phyloP scores from a whole-genome alignment of 306 rosid genomes.

The Dalbergia oliveri region DNA sequence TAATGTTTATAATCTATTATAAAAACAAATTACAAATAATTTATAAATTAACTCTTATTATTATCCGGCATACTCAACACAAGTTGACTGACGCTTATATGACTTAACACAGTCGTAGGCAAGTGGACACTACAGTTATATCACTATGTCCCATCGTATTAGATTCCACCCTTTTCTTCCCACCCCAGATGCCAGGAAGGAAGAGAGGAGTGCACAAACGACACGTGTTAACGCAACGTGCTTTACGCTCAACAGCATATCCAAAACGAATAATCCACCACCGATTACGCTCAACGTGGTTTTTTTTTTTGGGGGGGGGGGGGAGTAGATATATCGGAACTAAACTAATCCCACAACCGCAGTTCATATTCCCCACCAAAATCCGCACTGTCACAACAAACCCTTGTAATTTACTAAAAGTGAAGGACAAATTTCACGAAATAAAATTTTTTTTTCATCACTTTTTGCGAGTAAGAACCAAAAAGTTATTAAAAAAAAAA shows the following conservation, averaged over 20 bases:
- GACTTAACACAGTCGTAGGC: neutral
- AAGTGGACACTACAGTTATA: conserved; percentile 5
- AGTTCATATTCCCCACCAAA: conserved; percentile 20
- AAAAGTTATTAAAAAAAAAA: neutral
- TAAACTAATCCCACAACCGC: conserved; percentile 41
- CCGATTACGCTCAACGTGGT: too few species aligned
- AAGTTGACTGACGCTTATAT: neutral
- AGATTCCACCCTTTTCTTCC: conserved; percentile 36
- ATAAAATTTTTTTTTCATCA: too few species aligned
- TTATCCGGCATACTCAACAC: neutral
- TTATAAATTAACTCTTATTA: too few species aligned
- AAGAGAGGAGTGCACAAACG: conserved; percentile 11
- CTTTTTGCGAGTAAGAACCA: neutral
- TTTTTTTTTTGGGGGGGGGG: too few species aligned
- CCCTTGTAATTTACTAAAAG: neutral
- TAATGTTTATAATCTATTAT: neutral
- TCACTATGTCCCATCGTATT: conserved; percentile 25
- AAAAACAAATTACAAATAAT: too few species aligned
- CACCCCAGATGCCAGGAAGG: conserved; percentile 37
- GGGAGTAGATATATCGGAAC: conserved; percentile 27
- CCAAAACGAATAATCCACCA: conserved; percentile 51
- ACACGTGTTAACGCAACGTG: conserved; percentile 39
- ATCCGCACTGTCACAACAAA: conserved; percentile 32
- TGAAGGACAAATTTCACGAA: neutral
- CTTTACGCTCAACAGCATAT: conserved; percentile 53